Conservation (phyloP, 768 basidiomycete species). For the Kwoniella heveanensis region DNA sequence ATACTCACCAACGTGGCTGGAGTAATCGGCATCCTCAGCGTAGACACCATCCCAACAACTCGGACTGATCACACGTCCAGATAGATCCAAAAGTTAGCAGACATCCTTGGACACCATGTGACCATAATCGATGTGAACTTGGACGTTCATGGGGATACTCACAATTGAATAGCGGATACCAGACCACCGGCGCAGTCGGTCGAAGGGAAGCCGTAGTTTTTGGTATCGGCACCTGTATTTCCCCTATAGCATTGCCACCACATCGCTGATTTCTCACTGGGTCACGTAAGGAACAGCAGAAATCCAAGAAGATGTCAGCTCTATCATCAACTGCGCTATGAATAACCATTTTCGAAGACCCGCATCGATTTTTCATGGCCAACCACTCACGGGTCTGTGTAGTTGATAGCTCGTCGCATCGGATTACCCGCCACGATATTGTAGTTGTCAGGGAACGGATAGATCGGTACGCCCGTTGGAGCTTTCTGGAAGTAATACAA, state of each 20-base stretch:
- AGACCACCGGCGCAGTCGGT: slow-evolving; percentile 22
- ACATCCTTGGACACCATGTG: too few species aligned
- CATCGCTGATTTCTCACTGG: slow-evolving; percentile 2
- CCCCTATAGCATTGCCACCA: slow-evolving; percentile 35
- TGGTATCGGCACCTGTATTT: slow-evolving; percentile 2
- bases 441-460: slow-evolving; percentile 38
- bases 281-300: too few species aligned
- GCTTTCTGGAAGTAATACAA: slow-evolving; percentile 38
- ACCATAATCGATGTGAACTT: neutral
- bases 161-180: slow-evolving; percentile 23
- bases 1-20: slow-evolving; percentile 25
- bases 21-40: slow-evolving; percentile 29
- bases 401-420: slow-evolving; percentile 24
- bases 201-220: slow-evolving; percentile 25
- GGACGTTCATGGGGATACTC: neutral
- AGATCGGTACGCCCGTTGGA: slow-evolving; percentile 27
- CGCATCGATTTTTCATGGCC: too few species aligned
- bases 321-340: neutral
- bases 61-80: too few species aligned
- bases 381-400: slow-evolving; percentile 21
- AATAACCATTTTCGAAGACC: too few species aligned
- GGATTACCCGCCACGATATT: slow-evolving; percentile 35
- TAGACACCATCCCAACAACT: slow-evolving; percentile 37
- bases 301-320: too few species aligned
- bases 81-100: too few species aligned